Conservation (phyloP, 164 flowering plant species). For the Aristolochia californica region DNA sequence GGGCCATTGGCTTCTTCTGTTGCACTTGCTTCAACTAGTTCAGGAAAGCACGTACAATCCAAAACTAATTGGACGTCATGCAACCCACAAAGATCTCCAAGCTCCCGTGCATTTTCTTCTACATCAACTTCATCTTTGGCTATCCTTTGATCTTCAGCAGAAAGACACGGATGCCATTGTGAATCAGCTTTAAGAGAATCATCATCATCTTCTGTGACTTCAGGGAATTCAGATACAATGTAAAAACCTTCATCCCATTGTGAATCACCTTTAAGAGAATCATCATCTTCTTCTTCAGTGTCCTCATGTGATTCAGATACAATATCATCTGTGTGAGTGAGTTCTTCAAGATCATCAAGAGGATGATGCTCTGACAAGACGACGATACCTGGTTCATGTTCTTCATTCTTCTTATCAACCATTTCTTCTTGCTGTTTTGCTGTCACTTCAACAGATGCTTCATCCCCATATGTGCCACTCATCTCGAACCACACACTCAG, state of each 20-base stretch:
- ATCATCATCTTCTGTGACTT: too few species aligned
- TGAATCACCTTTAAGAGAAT: too few species aligned
- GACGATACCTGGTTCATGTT: neutral
- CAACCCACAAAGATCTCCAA: neutral
- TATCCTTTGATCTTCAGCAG: neutral
- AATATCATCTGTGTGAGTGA: too few species aligned
- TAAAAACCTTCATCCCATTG: too few species aligned
- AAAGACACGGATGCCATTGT: neutral
- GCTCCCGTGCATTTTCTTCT: neutral
- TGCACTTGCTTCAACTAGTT: neutral
- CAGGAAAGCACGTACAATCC: too few species aligned
- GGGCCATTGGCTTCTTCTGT: too few species aligned
- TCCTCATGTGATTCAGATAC: too few species aligned
- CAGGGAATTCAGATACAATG: too few species aligned
- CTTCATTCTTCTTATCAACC: neutral
- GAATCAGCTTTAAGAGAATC: too few species aligned
- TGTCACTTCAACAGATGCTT: neutral
- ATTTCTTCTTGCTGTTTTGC: neutral
- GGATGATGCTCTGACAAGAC: neutral
- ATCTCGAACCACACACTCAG: neutral
- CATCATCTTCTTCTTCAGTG: too few species aligned
- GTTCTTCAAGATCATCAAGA: too few species aligned
- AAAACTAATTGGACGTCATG: too few species aligned
- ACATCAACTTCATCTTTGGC: neutral
- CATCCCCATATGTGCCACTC: neutral